A percentile compares a stretch with the other conserved stretches of the same genome.
phyloP scores from a whole-genome alignment of 2,329 filamentous ascomycete genomes.

The Pseudocercospora fuligena region DNA sequence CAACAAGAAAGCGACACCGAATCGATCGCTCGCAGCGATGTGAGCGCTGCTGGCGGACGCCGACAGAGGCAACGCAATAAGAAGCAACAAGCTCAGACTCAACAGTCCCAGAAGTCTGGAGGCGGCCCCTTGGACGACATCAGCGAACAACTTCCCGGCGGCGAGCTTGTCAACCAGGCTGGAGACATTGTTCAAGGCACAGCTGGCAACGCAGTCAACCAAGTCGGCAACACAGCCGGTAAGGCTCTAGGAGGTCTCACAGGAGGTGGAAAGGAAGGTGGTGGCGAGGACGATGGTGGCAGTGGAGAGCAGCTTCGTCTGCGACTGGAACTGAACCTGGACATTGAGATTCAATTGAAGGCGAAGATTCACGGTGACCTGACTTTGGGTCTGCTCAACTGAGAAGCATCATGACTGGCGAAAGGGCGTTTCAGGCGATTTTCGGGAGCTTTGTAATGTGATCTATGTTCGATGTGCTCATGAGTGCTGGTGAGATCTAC shows the following conservation, averaged over 20 bases:
- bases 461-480: background rate
- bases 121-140: slow-evolving; percentile 60
- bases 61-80: slow-evolving; percentile 60
- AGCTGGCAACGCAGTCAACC: slow-evolving; percentile 52
- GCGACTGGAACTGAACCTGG: slow-evolving; percentile 64
- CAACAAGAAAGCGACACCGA: slow-evolving; percentile 57
- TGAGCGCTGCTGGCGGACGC: slow-evolving; percentile 59
- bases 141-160: slow-evolving; percentile 58
- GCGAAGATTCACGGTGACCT: slow-evolving; percentile 69
- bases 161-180: slow-evolving; percentile 58
- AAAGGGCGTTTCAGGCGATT: background rate
- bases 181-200: slow-evolving; percentile 62
- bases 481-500: background rate
- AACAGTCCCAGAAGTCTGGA: slow-evolving; percentile 47
- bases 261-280: slow-evolving; percentile 44
- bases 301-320: slow-evolving; percentile 60
- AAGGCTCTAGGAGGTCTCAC: slow-evolving; percentile 56
- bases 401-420: slow-evolving; percentile 19
- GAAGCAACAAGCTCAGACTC: slow-evolving; percentile 50
- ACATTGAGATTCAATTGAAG: slow-evolving; percentile 67
- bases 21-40: slow-evolving; percentile 59
- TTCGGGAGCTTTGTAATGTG: background rate
- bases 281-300: slow-evolving; percentile 43
- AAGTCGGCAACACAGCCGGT: slow-evolving; percentile 51
- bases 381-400: slow-evolving; percentile 59